Percentiles rank a stretch among this genome's conserved stretches.
These are phyloP conservation scores for Phytopythium vexans DNA, from an alignment of 352 stramenopile genomes.

Conservation along the genomic window DNA sequence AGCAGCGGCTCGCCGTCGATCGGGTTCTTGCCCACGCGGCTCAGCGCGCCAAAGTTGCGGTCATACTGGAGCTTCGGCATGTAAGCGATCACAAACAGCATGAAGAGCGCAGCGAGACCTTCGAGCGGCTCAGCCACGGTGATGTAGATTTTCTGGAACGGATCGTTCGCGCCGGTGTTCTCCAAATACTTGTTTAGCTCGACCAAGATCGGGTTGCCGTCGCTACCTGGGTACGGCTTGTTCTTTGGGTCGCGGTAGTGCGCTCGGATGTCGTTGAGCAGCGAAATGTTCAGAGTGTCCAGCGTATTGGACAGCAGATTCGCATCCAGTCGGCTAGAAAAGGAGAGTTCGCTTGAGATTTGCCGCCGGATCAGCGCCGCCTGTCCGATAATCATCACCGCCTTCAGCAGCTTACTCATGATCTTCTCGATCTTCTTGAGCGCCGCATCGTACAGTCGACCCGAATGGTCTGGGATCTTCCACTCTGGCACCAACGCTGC, in stretches of 20 bases:
- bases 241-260: constrained; percentile 84
- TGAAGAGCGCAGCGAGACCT: constrained; percentile 86
- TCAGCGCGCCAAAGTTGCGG: constrained; percentile 87
- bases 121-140: constrained; percentile 89
- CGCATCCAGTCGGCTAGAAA: constrained; percentile 87
- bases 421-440: constrained; percentile 94
- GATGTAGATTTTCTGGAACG: constrained; percentile 94
- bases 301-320: constrained; percentile 89
- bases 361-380: constrained; percentile 91
- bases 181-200: constrained; percentile 91
- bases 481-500: constrained; percentile 84
- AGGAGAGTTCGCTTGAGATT: constrained; percentile 91
- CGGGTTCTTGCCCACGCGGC: constrained; percentile 87
- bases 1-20: constrained; percentile 92
- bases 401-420: constrained; percentile 92
- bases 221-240: constrained; percentile 73
- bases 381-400: constrained; percentile 91
- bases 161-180: constrained; percentile 90
- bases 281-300: constrained; percentile 87
- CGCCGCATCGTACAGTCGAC: constrained; percentile 82
- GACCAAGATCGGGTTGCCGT: constrained; percentile 82
- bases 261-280: constrained; percentile 86
- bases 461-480: constrained; percentile 86
- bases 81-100: constrained; percentile 92
- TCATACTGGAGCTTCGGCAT: constrained; percentile 94